Base-by-base conservation (phyloP, 2,329 filamentous ascomycete species). In the Ophiostoma sp. region DNA sequence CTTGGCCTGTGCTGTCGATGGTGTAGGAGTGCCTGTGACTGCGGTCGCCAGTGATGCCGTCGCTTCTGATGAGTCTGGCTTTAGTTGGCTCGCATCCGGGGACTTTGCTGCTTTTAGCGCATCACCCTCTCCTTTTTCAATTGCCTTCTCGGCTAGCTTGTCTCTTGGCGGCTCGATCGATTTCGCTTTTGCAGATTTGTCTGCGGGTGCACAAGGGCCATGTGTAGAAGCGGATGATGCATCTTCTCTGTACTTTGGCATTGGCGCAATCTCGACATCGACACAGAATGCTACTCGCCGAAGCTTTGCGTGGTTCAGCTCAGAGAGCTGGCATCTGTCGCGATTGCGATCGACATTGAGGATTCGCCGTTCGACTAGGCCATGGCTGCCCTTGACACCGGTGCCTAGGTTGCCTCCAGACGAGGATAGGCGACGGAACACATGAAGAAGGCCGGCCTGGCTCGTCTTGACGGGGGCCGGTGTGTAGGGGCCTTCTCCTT, bases 231-330 rank as follows among this genome's bases (percentile, higher is more conserved):
- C 64, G 5, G 49, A 52, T 6, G 44, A 77, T 6, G 84, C 84
- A 16, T 82, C 82, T 3, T 95, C 91, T 14, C 81, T 79, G 73
- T 96, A 95, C 73, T 87, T 88, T 38, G 93, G 92, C 75, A 92
- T 88, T 0, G 93, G 92, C 3, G 94, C 94, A 75, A 99, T 96
- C 77, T 99, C 95, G 4, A 99, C 93, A 75, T 99, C 95, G 2
- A 99, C 95, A 73, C 92, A 97, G 75, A 99, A 99, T 0, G 94
- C 91, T 0, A 99, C 95, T 67, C 93, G 87, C 67, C 92, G 86
- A 70, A 99, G 78, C 76, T 95, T 97, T 65, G 87, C 86, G 74
- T 89, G 87, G 72, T 93, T 88, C 64, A 99, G 81, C 72, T 96
- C 93, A 4, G 86, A 81, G 42, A 98, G 87, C 38, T 86, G 84